These are phyloP conservation scores for Cercophora samala DNA, from an alignment of 495 filamentous ascomycete species.

Conservation along the genomic window DNA sequence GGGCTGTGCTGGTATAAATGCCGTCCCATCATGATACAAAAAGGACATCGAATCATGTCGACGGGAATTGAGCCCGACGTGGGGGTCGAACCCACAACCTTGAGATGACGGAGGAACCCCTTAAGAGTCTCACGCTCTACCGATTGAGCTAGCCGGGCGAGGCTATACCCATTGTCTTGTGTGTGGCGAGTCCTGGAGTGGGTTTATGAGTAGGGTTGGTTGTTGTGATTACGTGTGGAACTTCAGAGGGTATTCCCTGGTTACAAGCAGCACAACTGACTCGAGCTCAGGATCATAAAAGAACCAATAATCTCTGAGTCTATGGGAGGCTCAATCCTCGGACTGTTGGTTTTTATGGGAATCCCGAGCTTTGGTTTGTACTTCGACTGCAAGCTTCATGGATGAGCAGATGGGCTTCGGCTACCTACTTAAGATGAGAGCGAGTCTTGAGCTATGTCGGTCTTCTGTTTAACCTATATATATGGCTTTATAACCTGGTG, in stretches of 20 bases:
- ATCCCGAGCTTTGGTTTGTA: background rate
- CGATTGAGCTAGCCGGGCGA: conserved; percentile 68
- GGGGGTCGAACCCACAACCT: background rate
- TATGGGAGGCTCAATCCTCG: background rate
- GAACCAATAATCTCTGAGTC: background rate
- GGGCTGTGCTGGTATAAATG: background rate
- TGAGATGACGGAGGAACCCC: background rate
- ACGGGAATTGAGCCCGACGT: background rate
- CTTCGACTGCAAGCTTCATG: no score
- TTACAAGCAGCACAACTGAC: background rate
- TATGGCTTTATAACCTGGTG: no score
- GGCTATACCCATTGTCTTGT: background rate
- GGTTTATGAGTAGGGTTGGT: background rate
- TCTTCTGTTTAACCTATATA: no score
- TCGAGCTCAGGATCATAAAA: background rate
- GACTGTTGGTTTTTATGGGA: background rate
- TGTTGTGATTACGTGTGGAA: background rate
- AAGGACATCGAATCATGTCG: background rate
- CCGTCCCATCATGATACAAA: no score
- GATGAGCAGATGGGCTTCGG: no score
- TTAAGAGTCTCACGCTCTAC: conserved; percentile 81
- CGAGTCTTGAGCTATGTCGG: no score
- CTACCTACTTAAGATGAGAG: no score
- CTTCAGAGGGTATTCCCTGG: background rate
- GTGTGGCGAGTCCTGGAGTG: background rate